Evolutionary conservation across 805 yeast genomes (phyloP).

Genomic region (Nakazawaea populi): DNA sequence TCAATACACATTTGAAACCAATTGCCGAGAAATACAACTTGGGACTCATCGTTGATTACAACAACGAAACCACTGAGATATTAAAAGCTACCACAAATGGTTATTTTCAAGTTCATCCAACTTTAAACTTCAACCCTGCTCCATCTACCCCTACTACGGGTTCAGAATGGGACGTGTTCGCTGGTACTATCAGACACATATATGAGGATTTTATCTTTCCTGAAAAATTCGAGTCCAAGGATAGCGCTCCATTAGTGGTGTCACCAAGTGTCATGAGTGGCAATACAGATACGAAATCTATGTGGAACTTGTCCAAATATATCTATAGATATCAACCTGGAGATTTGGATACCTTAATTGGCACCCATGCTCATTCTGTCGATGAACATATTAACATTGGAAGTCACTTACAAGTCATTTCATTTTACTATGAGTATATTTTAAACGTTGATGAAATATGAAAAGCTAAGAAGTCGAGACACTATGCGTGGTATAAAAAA

Average conservation of each 20-base stretch:
- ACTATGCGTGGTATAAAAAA: no score
- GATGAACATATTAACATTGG: conserved; percentile 53
- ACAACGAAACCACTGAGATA: conserved; percentile 8
- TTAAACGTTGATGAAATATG: conserved; percentile 24
- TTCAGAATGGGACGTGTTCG: conserved; percentile 33
- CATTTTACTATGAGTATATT: conserved; percentile 48
- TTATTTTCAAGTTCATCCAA: conserved; percentile 12
- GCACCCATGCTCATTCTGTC: conserved; percentile 50
- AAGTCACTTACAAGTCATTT: conserved; percentile 53
- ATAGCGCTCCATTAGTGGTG: conserved; percentile 21
- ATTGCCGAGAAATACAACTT: conserved; percentile 40
- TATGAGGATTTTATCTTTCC: conserved; percentile 44
- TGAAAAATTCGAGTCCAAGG: conserved; percentile 9
- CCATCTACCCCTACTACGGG: conserved; percentile 32
- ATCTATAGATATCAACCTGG: conserved; percentile 55
- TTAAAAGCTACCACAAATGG: conserved; percentile 16
- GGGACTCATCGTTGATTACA: conserved; percentile 31
- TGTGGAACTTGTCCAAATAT: conserved; percentile 49
- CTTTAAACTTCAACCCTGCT: conserved; percentile 29
- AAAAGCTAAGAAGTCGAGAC: background rate
- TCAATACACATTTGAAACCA: conserved; percentile 23
- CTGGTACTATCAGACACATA: conserved; percentile 52
- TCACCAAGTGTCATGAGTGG: conserved; percentile 50
- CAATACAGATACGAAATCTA: conserved; percentile 57
- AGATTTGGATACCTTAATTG: conserved; percentile 24